Evolutionary conservation across 176 grass and related monocot genomes (phyloP).

Genomic region (Oryza longistaminata): DNA sequence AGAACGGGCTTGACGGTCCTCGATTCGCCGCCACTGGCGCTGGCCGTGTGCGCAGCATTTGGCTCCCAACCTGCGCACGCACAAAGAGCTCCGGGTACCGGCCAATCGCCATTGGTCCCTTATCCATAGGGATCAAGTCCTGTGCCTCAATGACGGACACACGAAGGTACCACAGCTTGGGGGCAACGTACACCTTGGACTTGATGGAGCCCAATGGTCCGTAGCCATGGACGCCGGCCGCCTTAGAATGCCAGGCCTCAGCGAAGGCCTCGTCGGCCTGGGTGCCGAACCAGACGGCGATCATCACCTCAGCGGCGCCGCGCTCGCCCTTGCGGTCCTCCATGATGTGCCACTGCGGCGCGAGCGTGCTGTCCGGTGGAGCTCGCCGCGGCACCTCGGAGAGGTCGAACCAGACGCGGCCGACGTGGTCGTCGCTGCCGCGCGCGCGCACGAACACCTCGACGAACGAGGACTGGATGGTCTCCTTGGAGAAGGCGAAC

Average conservation of each 20-base stretch:
- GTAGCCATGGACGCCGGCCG: slow-evolving; percentile 74
- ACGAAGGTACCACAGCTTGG: slow-evolving; percentile 93
- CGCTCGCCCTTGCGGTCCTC: slow-evolving; percentile 76
- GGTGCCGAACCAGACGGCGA: slow-evolving; percentile 80
- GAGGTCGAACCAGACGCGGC: slow-evolving; percentile 83
- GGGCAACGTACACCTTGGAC: slow-evolving; percentile 87
- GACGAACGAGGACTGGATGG: slow-evolving; percentile 72
- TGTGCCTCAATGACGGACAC: slow-evolving; percentile 73
- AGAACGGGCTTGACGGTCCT: slow-evolving; percentile 63
- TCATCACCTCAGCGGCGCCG: slow-evolving; percentile 65
- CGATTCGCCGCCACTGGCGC: slow-evolving; percentile 43
- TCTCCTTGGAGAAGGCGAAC: slow-evolving; percentile 91
- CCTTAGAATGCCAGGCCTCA: slow-evolving; percentile 89
- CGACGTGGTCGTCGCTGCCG: slow-evolving; percentile 73
- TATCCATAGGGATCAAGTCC: slow-evolving; percentile 62
- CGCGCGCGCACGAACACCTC: slow-evolving; percentile 73
- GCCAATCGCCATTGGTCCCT: slow-evolving; percentile 37
- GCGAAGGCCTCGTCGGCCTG: slow-evolving; percentile 94
- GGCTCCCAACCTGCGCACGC: slow-evolving; percentile 68
- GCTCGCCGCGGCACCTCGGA: slow-evolving; percentile 75
- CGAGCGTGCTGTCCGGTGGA: slow-evolving; percentile 84
- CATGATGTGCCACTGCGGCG: slow-evolving; percentile 88
- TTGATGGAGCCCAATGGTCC: slow-evolving; percentile 78
- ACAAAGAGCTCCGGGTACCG: slow-evolving; percentile 74
- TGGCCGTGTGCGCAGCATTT: slow-evolving; percentile 62